Percentiles rank a stretch among this genome's conserved stretches.
These are phyloP conservation scores for Opeltia flavorubescens DNA, from an alignment of 495 filamentous ascomycete species.

Conservation along the genomic window DNA sequence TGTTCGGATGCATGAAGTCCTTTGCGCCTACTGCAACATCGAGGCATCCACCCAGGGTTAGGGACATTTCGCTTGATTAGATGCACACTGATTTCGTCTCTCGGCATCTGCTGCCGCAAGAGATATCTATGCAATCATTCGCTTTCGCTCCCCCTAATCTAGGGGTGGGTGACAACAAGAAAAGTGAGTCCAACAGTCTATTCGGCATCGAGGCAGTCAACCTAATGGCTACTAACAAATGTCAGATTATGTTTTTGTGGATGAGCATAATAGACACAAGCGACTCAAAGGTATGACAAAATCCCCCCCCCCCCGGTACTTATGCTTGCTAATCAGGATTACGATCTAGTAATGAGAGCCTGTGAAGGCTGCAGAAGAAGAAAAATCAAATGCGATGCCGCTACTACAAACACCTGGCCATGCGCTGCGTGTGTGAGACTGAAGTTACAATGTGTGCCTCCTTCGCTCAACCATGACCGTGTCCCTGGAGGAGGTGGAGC, in stretches of 20 bases:
- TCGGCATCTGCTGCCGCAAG: conserved; percentile 10
- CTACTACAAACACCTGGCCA: conserved; percentile 95
- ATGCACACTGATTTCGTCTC: conserved; percentile 6
- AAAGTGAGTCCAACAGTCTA: conserved; percentile 10
- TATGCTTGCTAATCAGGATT: neutral
- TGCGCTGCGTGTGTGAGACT: conserved; percentile 87
- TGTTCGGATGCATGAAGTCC: no score
- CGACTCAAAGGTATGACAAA: conserved; percentile 68
- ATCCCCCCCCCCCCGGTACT: neutral
- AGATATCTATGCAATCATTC: conserved; percentile 18
- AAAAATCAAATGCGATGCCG: conserved; percentile 89
- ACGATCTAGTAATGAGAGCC: conserved; percentile 76
- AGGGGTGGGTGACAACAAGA: conserved; percentile 15
- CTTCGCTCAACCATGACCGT: conserved; percentile 70
- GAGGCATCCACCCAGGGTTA: neutral
- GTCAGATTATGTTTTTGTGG: conserved; percentile 96
- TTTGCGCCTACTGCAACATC: neutral
- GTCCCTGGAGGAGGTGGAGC: conserved; percentile 21
- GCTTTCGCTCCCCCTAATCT: conserved; percentile 32
- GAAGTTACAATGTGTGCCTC: conserved; percentile 86
- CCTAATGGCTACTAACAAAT: conserved; percentile 1
- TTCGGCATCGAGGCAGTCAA: neutral
- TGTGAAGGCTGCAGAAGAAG: conserved; percentile 87
- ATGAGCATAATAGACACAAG: conserved; percentile 98
- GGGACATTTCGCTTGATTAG: neutral